Percentiles rank a stretch among this genome's conserved stretches.
phyloP scores from a whole-genome alignment of 768 basidiomycete genomes.

The Rhizopogon rudus region DNA sequence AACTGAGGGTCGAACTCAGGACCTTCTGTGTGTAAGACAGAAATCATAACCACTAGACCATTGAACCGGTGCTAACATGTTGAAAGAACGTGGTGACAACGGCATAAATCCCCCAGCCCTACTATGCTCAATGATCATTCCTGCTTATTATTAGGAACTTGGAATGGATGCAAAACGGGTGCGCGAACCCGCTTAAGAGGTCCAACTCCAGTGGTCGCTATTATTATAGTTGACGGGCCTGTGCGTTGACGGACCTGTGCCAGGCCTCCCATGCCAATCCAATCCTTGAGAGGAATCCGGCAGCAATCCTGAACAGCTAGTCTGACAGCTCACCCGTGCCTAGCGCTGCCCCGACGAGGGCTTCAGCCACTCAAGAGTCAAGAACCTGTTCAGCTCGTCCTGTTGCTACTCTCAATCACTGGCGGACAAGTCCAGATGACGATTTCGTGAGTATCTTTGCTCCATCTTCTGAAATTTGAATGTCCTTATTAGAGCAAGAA shows the following conservation, averaged over 20 bases:
- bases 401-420: background rate
- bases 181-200: no score
- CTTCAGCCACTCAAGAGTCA: no score
- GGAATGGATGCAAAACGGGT: no score
- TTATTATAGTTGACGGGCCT: no score
- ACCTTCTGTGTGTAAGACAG: slow-evolving; percentile 44
- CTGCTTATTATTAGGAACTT: no score
- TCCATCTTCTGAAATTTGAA: background rate
- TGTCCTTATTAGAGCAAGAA: background rate
- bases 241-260: no score
- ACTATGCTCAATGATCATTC: no score
- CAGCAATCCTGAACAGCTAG: background rate
- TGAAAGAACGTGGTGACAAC: accelerated
- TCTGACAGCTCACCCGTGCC: background rate
- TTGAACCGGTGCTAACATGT: slow-evolving; percentile 34
- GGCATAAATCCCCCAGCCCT: no score
- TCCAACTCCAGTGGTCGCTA: no score
- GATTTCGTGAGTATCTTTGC: background rate
- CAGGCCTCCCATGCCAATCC: background rate
- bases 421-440: background rate
- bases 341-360: background rate
- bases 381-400: background rate
- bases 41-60: slow-evolving; percentile 59
- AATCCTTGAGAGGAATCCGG: background rate
- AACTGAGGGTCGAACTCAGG: slow-evolving; percentile 38